Percentiles rank a stretch among this genome's conserved stretches.
Evolutionary conservation across 176 grass and related monocot species (phyloP).

Genomic region (Pontederia paniculata): DNA sequence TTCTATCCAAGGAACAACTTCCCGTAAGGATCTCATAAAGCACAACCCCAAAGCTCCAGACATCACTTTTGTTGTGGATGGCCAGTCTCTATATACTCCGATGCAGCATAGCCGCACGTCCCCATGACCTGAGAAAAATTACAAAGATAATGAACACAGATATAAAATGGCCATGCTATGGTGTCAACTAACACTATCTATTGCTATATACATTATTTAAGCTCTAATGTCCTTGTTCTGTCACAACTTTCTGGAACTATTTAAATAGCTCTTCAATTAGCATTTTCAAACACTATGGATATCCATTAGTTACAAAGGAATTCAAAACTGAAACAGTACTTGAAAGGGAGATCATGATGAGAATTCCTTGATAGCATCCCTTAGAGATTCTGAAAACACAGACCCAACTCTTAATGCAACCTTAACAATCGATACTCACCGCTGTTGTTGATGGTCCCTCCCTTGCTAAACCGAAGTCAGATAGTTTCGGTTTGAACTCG

Average conservation of each 20-base stretch:
- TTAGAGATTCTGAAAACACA: too few relatives aligned
- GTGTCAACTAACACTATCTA: too few relatives aligned
- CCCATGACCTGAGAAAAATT: slow-evolving; percentile 7
- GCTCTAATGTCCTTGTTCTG: too few relatives aligned
- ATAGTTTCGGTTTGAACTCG: slow-evolving; percentile 4
- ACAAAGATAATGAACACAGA: not conserved
- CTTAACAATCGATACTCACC: not conserved
- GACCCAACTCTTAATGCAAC: too few relatives aligned
- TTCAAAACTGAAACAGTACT: too few relatives aligned
- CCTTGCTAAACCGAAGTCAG: slow-evolving; percentile 14
- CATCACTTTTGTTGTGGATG: slow-evolving; percentile 45
- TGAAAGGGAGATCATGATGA: not conserved
- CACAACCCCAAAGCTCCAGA: slow-evolving; percentile 60
- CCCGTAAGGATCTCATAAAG: slow-evolving; percentile 57
- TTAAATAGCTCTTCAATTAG: too few relatives aligned
- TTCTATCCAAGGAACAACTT: slow-evolving; percentile 30
- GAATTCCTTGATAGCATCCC: not conserved
- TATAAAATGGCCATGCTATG: too few relatives aligned
- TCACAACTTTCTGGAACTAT: too few relatives aligned
- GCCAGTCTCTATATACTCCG: slow-evolving; percentile 11
- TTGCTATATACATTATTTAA: too few relatives aligned
- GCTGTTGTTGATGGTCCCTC: slow-evolving; percentile 7
- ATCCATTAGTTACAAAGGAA: too few relatives aligned
- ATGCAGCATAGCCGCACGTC: slow-evolving; percentile 8
- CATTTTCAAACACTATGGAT: too few relatives aligned